phyloP scores from a whole-genome alignment of 805 yeast genomes.

The Spathaspora passalidarum region DNA sequence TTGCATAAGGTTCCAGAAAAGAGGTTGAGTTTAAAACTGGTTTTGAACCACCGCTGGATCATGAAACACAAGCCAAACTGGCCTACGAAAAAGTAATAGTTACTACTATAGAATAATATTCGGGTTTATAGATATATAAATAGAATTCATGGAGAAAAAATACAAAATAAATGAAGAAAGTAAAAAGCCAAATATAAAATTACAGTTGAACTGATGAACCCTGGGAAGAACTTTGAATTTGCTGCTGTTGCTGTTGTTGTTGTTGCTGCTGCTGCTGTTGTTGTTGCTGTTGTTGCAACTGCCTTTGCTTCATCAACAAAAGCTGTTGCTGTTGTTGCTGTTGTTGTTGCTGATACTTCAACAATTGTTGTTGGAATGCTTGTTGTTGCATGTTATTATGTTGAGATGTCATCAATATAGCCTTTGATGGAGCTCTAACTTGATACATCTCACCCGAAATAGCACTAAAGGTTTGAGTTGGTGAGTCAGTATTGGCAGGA shows the following conservation, averaged over 20 bases:
- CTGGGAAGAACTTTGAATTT: constrained; percentile 1
- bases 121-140: not conserved
- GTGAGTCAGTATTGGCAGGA: constrained; percentile 18
- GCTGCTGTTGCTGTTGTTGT: constrained; percentile 3
- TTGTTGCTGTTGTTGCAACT: constrained; percentile 10
- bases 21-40: constrained; percentile 59
- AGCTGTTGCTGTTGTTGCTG: constrained; percentile 32
- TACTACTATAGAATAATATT: not conserved
- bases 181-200: not conserved
- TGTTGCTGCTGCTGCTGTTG: constrained; percentile 8
- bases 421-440: constrained; percentile 46
- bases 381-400: constrained; percentile 42
- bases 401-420: constrained; percentile 40
- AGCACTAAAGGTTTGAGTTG: constrained; percentile 47
- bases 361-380: constrained; percentile 41
- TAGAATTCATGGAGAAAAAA: not conserved
- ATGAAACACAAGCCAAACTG: constrained; percentile 59
- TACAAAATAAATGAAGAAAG: not conserved
- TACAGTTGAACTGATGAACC: not conserved
- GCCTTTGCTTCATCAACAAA: constrained; percentile 29
- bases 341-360: constrained; percentile 38
- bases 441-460: constrained; percentile 56
- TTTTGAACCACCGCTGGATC: constrained; percentile 84
- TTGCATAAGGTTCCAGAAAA: constrained; percentile 67
- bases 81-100: constrained; percentile 29